These are phyloP conservation scores for Fusarium nurragi DNA, from an alignment of 2,329 filamentous ascomycete genomes.

Conservation along the genomic window DNA sequence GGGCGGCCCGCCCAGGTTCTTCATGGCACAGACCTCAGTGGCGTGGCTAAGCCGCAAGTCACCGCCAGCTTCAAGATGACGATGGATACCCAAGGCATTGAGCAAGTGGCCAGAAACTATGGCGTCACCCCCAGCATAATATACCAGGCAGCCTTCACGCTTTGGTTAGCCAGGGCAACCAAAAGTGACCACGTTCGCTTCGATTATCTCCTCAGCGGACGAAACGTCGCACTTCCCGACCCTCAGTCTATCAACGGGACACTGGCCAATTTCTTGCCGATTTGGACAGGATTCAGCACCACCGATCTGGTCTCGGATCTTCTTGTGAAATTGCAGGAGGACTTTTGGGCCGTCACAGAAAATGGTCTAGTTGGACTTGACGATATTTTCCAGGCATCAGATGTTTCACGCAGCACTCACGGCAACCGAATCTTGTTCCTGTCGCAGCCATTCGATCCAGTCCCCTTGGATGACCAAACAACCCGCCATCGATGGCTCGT, in stretches of 20 bases:
- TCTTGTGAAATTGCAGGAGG: neutral
- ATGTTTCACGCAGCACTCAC: neutral
- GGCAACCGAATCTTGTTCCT: neutral
- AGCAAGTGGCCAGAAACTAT: neutral
- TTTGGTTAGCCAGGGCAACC: neutral
- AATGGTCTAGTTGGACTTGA: neutral
- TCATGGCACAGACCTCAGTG: neutral
- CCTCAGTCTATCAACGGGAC: slow-evolving; percentile 3
- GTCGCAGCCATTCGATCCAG: neutral
- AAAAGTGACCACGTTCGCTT: neutral
- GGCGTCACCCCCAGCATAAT: neutral
- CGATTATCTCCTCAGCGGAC: slow-evolving; percentile 3
- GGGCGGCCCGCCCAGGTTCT: neutral
- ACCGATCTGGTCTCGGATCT: neutral
- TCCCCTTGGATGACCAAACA: neutral
- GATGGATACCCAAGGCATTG: neutral
- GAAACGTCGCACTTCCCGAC: neutral
- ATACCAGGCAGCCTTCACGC: neutral
- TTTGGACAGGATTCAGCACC: fast-evolving
- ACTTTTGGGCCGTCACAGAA: slow-evolving; percentile 1
- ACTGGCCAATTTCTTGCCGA: neutral
- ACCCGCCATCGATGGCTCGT: neutral
- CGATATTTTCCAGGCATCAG: neutral
- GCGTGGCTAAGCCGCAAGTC: fast-evolving
- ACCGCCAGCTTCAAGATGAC: neutral